Conservation (phyloP, 2,329 filamentous ascomycete genomes). For the Alternaria panax region DNA sequence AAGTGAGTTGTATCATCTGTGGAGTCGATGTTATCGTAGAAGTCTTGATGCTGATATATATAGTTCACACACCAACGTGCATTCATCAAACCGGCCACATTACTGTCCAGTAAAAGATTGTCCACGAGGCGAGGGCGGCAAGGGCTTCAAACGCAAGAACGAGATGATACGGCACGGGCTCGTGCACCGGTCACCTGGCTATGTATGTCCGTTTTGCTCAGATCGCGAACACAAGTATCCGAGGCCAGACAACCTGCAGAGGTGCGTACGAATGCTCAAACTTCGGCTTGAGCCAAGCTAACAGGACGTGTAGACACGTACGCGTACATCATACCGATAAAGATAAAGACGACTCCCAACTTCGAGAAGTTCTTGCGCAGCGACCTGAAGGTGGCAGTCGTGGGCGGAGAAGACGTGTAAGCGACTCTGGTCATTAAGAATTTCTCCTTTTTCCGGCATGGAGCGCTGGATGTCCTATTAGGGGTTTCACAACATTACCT, state of each 20-base stretch:
- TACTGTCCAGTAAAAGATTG: constrained; percentile 68
- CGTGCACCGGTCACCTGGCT: constrained; percentile 92
- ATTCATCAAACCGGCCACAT: constrained; percentile 68
- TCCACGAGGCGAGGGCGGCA: constrained; percentile 66
- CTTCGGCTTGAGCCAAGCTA: not conserved
- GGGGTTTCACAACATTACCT: not conserved
- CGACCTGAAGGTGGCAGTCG: constrained; percentile 83
- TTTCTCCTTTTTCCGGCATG: not conserved
- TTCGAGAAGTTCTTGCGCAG: constrained; percentile 86
- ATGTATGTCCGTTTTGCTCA: constrained; percentile 94
- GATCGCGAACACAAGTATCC: constrained; percentile 95
- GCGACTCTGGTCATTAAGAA: constrained; percentile 20
- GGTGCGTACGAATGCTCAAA: constrained; percentile 66
- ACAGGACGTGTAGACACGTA: constrained; percentile 72
- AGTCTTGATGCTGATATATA: not conserved
- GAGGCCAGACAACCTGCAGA: constrained; percentile 91
- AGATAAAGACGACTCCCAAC: constrained; percentile 80
- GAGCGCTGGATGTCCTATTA: not conserved
- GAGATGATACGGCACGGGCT: constrained; percentile 80
- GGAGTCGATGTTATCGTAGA: not conserved
- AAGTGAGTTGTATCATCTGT: constrained; percentile 61
- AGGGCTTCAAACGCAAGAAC: constrained; percentile 73
- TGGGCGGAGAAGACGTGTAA: constrained; percentile 74
- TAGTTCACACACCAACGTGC: constrained; percentile 75
- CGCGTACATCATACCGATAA: constrained; percentile 90